These are phyloP conservation scores for Alternaria rosae DNA, from an alignment of 2,329 filamentous ascomycete genomes.

Conservation along the genomic window DNA sequence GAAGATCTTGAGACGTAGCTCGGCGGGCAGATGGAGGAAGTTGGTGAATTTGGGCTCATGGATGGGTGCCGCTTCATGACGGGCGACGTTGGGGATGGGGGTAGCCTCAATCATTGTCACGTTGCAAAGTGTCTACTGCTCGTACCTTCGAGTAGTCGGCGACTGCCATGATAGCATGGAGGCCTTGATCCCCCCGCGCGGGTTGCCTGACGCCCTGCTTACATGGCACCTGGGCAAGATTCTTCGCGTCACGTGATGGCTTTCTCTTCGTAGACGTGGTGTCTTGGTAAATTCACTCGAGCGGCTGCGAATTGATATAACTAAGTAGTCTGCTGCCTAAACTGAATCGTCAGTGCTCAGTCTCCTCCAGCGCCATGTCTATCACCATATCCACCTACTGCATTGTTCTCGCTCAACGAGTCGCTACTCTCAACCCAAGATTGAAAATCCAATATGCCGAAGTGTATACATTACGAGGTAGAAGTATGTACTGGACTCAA, in stretches of 20 bases:
- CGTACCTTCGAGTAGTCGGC: background rate
- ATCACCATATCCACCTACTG: no score
- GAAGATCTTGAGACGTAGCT: background rate
- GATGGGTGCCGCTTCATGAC: background rate
- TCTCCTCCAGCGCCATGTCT: no score
- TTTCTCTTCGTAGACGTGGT: background rate
- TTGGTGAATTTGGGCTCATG: background rate
- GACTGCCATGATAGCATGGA: background rate
- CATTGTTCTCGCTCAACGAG: no score
- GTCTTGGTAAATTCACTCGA: background rate
- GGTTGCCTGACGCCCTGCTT: background rate
- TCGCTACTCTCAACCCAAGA: no score
- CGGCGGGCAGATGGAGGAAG: background rate
- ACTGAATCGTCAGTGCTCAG: no score
- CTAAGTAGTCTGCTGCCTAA: no score
- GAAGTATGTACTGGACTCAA: no score
- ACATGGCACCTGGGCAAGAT: no score
- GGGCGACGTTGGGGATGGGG: background rate
- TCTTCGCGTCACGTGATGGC: background rate
- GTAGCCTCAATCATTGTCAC: background rate
- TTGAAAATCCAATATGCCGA: no score
- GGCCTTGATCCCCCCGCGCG: background rate
- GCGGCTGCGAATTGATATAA: no score
- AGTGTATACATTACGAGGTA: no score
- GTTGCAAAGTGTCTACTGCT: background rate